Evolutionary conservation across 2,329 filamentous ascomycete genomes (phyloP), one percentile per base, ranked within the genome.

Genomic region (Diaporthe nobilis): DNA sequence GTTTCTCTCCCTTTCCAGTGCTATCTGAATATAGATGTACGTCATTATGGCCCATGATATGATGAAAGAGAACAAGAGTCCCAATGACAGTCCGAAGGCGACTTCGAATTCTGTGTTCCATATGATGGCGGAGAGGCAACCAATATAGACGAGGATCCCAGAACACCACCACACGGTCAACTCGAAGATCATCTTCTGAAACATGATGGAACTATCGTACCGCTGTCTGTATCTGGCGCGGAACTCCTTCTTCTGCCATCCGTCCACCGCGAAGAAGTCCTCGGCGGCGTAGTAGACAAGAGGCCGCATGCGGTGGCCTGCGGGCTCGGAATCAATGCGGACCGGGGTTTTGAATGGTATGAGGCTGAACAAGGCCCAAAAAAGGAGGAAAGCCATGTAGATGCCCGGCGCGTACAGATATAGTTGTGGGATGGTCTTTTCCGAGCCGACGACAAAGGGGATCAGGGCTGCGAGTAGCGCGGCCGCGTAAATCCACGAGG

Each of bases 101-200:
- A 73, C 58, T 25, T 77, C 73, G 25, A 77, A 77, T 37, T 61
- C 55, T 13, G 75, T 47, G 31, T 74, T 77, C 75, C 75, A 77
- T 3, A 77, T 77, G 1, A 77, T 74, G 20, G 75, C 75, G 42
- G 75, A 77, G 12, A 77, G 73, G 70, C 60, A 67, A 17, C 75
- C 75, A 22, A 77, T 77, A 4, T 77, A 77, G 20, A 77, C 75
- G 15, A 71, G 65, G 20, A 77, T 74, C 7, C 75, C 75, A 51
- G 75, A 71, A 42, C 73, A 68, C 75, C 75, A 77, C 75, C 75
- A 77, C 22, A 77, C 31, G 37, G 75, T 77, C 75, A 77, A 34
- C 70, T 77, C 75, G 28, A 75, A 75, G 17, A 77, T 68, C 68
- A 77, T 75, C 51, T 65, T 71, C 37, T 74, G 42, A 12, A 77